Conservation (phyloP, 202 grass and related monocot genomes). For the Zizania palustris region DNA sequence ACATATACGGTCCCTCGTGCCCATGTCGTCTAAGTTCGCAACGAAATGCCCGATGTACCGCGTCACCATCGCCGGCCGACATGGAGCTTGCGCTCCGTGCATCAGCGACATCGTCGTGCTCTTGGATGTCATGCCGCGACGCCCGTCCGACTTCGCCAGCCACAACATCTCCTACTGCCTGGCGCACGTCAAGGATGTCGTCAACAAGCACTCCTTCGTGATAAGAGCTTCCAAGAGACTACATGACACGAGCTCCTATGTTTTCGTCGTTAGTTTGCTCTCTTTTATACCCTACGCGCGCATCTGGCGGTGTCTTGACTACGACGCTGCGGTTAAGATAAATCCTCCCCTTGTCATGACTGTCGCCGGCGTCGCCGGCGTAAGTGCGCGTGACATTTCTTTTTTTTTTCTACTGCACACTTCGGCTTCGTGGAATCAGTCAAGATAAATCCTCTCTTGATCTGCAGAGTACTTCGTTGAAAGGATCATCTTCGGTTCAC, state of each 20-base stretch:
- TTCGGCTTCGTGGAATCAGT: neutral
- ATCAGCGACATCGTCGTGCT: slow-evolving; percentile 57
- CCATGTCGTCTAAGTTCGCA: neutral
- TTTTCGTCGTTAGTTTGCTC: slow-evolving; percentile 41
- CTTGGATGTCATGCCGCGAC: slow-evolving; percentile 13
- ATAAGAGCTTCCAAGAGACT: slow-evolving; percentile 46
- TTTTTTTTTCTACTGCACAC: neutral
- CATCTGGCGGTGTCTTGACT: slow-evolving; percentile 55
- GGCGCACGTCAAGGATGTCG: slow-evolving; percentile 23
- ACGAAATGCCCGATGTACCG: neutral
- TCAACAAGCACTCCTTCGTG: neutral
- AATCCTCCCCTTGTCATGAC: slow-evolving; percentile 40
- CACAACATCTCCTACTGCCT: slow-evolving; percentile 28
- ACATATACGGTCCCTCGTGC: slow-evolving; percentile 13
- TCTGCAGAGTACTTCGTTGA: slow-evolving; percentile 32
- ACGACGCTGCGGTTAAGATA: neutral
- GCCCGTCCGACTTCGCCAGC: slow-evolving; percentile 33
- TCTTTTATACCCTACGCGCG: slow-evolving; percentile 54
- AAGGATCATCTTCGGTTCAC: neutral
- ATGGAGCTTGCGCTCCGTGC: neutral
- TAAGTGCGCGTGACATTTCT: neutral
- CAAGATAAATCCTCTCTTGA: too few species aligned
- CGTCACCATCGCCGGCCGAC: neutral
- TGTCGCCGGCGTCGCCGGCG: slow-evolving; percentile 6
- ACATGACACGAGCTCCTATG: neutral